Conservation (phyloP, 176 grass and related monocot genomes). For the Carex scoparia region DNA sequence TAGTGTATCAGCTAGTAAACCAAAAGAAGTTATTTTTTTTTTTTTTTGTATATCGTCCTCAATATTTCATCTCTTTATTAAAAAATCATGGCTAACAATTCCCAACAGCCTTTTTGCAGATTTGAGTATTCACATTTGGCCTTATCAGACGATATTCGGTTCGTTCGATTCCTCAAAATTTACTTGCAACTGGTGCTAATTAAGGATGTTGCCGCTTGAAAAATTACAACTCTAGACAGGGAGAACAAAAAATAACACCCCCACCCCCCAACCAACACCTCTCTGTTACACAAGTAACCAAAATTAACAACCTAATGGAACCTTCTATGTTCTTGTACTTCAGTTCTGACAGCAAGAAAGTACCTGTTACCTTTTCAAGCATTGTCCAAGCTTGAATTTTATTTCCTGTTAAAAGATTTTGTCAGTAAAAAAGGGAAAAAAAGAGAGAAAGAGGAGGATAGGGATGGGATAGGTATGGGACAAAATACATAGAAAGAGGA, state of each 20-base stretch:
- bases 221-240: neutral
- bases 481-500: slow-evolving; percentile 11
- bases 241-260: too few species aligned
- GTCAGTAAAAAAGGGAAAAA: neutral
- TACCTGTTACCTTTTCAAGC: neutral
- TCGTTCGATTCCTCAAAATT: neutral
- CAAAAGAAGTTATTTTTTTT: neutral
- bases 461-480: slow-evolving; percentile 33
- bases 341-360: neutral
- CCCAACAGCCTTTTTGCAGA: neutral
- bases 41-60: neutral
- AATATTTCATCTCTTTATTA: neutral
- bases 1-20: neutral
- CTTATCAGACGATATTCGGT: neutral
- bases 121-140: neutral
- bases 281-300: neutral
- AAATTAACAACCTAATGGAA: neutral
- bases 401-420: neutral
- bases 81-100: neutral
- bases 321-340: neutral
- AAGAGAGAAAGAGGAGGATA: neutral
- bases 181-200: neutral
- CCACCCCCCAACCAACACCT: neutral
- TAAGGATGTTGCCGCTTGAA: slow-evolving; percentile 22
- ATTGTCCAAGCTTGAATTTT: neutral